These are phyloP conservation scores for Eragrostis tef DNA, from an alignment of 202 grass and related monocot genomes.

Conservation along the genomic window DNA sequence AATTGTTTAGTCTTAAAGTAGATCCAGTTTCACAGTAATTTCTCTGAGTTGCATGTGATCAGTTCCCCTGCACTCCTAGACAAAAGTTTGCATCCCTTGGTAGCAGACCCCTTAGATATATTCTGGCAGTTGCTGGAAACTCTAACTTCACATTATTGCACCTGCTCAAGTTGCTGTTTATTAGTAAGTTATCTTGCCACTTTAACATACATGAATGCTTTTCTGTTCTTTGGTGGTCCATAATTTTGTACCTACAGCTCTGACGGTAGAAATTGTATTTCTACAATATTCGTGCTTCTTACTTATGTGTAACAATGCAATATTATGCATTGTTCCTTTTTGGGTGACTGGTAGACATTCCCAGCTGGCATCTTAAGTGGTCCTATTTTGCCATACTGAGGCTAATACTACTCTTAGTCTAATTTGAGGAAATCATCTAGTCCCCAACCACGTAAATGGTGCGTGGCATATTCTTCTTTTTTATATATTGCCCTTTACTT, in stretches of 20 bases:
- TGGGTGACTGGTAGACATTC: not conserved
- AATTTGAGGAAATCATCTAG: no score
- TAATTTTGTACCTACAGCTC: not conserved
- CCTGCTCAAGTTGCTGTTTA: not conserved
- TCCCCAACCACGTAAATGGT: not conserved
- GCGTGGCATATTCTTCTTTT: not conserved
- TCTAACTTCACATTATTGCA: not conserved
- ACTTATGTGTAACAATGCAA: not conserved
- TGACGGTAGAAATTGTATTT: not conserved
- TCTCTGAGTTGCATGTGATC: not conserved
- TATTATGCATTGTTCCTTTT: not conserved
- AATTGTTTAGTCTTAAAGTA: not conserved
- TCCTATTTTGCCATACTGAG: no score
- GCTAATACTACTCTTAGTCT: no score
- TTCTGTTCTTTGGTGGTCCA: not conserved
- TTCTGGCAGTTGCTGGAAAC: not conserved
- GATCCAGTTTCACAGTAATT: not conserved
- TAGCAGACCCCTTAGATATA: not conserved
- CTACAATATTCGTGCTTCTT: not conserved
- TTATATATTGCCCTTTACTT: not conserved
- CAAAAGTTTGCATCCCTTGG: not conserved
- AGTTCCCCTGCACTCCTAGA: not conserved
- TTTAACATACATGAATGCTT: not conserved
- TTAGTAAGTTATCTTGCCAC: not conserved
- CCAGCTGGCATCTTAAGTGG: no score